Evolutionary conservation across 768 basidiomycete genomes (phyloP), one percentile per base, ranked within the genome.

Genomic region (Pisolithus sp.): DNA sequence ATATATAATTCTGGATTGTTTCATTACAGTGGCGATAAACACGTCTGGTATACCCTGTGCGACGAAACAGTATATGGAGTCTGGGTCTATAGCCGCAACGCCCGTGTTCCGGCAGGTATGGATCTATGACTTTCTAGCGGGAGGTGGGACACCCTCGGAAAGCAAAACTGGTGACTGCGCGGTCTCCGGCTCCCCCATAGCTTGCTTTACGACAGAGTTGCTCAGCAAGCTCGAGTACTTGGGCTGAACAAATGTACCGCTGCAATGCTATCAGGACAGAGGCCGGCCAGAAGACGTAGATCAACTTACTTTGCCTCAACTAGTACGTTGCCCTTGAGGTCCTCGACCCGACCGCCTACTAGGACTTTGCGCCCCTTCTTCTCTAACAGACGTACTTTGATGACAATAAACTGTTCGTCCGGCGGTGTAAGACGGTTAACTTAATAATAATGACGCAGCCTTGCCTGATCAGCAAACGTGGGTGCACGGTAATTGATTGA

Each of bases 231-330:
- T 81, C 2, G 93, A 88, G 60, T 94, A 93, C 52, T 81, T 83
- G 1, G 94, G 94, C 60, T 97, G 92, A 13, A 97, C 81, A 61
- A 95, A 96, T 36, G 85, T 74, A 0, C 81, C 89, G 0, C 89
- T 91, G 62, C 7, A 26, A 34, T 5, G 24, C 30, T 31, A 53
- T 51, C 28, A 49, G 36, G 17, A 48, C 7, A 41, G 26, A 49
- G 0, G 23, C 3, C 2, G 12, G 17, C 43, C n/a, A 21, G 7
- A 20, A 4, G n/a, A 46, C 39, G 31, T 54, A 46, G 31, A 24
- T 48, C 5, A 20, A 78, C 85, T 57, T 61, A 92, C 92, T 72
- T 76, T 1, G 93, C 92, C 62, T 93, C 88, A 4, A 86, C 89
- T 0, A 97, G 77, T 3, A 85, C 60, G 34, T 81, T 86, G 0